Evolutionary conservation across 192 early-diverging fungal genomes (phyloP), one percentile per base, ranked within the genome.

Genomic region (Umbelopsis isabellina): DNA sequence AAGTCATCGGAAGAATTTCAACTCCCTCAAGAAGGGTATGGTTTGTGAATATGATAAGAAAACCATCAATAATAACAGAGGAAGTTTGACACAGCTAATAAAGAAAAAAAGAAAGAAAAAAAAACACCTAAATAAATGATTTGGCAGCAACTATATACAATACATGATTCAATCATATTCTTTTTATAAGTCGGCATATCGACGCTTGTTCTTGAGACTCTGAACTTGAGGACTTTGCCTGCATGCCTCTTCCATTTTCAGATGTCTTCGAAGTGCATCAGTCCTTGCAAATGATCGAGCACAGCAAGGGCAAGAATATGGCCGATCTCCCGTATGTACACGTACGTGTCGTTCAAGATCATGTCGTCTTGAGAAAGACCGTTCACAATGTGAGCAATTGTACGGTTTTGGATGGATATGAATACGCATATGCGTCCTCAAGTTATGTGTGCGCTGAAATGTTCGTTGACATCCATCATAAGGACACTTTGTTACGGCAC

Each of bases 311-410:
- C 71, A 72, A 9, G 35, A 41, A 27, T 72, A 72, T 4, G 71
- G 71, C n/a, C 65, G 48, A 47, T 51, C 64, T 22, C 71, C 71
- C 3, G 71, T 66, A 51, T 72, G 71, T 9, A 72, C 71, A 10
- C 71, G 61, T 30, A 49, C 65, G 47, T 72, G 71, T 20, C 71
- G 48, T 49, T 72, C 71, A 13, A 72, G 49, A 52, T 72, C 71
- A 72, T 72, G 71, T 13, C 71, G 30, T 13, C 71, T 64, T n/a
- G 49, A 51, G 30, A 72, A 72, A 25, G 21, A 37, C 18, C 71
- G 48, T 21, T 72, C 45, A 5, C 71, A 72, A n/a, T 66, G 47
- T 15, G 23, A 23, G 18, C 71, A 72, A 20, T 61, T 61, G 18
- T 61, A 61, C 7, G 55, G 55, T 25, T 61, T 61, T 11, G 55